Percentiles rank a stretch among this genome's conserved stretches.
Conservation (phyloP, 306 rosid genomes). For the Inga laurina region DNA sequence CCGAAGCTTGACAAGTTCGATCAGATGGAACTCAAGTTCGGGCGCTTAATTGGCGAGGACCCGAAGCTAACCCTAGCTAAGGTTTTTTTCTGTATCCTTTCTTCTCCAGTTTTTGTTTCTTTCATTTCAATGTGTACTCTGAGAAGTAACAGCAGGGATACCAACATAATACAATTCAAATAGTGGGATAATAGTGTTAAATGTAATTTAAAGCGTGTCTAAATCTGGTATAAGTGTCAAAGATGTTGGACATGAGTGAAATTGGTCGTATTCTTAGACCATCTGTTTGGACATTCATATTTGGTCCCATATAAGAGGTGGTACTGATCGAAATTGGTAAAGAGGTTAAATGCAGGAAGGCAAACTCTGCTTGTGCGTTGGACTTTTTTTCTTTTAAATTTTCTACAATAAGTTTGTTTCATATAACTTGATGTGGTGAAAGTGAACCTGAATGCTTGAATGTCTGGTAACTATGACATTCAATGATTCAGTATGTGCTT, state of each 20-base stretch:
- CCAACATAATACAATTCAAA: not conserved
- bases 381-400: not conserved
- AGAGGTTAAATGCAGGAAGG: not conserved
- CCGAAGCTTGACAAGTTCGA: conserved; percentile 64
- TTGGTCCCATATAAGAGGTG: not conserved
- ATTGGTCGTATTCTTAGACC: not conserved
- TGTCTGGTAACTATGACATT: not conserved
- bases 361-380: not conserved
- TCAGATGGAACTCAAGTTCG: conserved; percentile 90
- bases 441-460: not conserved
- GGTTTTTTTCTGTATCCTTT: conserved; percentile 46
- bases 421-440: not conserved
- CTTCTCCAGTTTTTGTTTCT: not conserved
- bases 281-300: not conserved
- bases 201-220: not conserved
- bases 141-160: not conserved
- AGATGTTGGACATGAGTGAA: not conserved
- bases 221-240: not conserved
- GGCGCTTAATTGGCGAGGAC: conserved; percentile 90
- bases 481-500: not conserved
- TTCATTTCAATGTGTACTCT: not conserved
- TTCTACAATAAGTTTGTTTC: not conserved
- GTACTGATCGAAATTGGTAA: not conserved
- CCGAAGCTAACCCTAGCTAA: conserved; percentile 91
- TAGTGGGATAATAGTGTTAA: not conserved